A percentile compares a stretch with the other conserved stretches of the same genome.
Evolutionary conservation across 2,329 filamentous ascomycete species (phyloP).

Genomic region (Mycogone perniciosa): DNA sequence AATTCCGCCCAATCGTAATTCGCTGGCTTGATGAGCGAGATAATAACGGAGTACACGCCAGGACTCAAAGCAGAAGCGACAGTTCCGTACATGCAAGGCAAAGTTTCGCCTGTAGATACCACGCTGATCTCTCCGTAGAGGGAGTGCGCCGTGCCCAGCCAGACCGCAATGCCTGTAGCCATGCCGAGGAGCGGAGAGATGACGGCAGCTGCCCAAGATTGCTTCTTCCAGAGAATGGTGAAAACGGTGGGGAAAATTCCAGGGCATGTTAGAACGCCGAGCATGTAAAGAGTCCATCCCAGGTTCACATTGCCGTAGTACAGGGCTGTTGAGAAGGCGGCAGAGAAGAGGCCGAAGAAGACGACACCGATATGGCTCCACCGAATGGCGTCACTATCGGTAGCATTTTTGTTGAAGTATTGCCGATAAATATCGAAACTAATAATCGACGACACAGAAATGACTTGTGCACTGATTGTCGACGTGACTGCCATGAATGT

Average conservation of each 20-base stretch:
- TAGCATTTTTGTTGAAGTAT: conserved; percentile 41
- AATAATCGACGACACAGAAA: conserved; percentile 47
- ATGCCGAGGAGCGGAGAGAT: conserved; percentile 44
- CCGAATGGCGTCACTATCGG: conserved; percentile 42
- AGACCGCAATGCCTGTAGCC: conserved; percentile 44
- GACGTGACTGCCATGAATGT: conserved; percentile 73
- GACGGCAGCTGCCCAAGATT: conserved; percentile 43
- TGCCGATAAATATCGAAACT: conserved; percentile 48
- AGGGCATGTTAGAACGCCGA: conserved; percentile 46
- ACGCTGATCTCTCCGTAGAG: conserved; percentile 43
- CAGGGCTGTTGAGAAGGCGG: conserved; percentile 45
- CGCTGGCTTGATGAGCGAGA: conserved; percentile 39
- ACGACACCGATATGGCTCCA: conserved; percentile 48
- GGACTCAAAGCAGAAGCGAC: conserved; percentile 41
- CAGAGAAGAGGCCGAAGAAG: conserved; percentile 44
- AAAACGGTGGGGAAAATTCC: conserved; percentile 49
- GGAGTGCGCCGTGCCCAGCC: conserved; percentile 42
- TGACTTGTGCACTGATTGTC: conserved; percentile 45
- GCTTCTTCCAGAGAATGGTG: conserved; percentile 45
- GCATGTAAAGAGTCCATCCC: conserved; percentile 49
- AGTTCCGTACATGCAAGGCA: conserved; percentile 48
- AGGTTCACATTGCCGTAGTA: conserved; percentile 49
- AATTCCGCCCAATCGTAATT: conserved; percentile 36
- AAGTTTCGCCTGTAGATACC: conserved; percentile 38
- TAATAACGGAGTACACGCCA: conserved; percentile 37